These are phyloP conservation scores for Myxozyma mucilagina DNA, from an alignment of 805 yeast genomes.

Conservation along the genomic window DNA sequence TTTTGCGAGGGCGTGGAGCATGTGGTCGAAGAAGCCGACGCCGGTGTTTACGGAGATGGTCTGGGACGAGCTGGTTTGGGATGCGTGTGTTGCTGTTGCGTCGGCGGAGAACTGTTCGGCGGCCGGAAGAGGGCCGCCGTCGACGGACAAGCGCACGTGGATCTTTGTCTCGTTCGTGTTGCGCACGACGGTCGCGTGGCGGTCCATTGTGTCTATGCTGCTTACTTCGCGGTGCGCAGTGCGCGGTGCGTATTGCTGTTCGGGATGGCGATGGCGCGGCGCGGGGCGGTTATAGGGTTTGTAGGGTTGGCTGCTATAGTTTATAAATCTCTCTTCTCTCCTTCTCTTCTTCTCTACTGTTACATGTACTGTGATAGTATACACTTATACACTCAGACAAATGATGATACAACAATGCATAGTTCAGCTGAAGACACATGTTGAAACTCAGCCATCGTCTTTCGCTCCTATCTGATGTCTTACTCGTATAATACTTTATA, in stretches of 20 bases:
- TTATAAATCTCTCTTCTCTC: no score
- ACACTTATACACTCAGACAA: not conserved
- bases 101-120: slow-evolving; percentile 6
- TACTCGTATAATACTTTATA: not conserved
- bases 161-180: slow-evolving; percentile 92
- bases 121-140: slow-evolving; percentile 68
- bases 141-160: slow-evolving; percentile 77
- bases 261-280: no score
- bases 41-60: slow-evolving; percentile 83
- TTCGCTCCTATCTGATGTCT: slow-evolving; percentile 29
- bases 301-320: no score
- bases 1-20: slow-evolving; percentile 95
- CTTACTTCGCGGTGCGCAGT: no score
- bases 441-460: slow-evolving; percentile 26
- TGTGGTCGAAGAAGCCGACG: slow-evolving; percentile 92
- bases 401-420: slow-evolving; percentile 22
- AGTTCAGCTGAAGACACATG: slow-evolving; percentile 28
- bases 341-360: no score
- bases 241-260: no score
- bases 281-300: no score
- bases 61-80: slow-evolving; percentile 70
- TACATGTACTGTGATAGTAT: not conserved
- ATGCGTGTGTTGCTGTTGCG: slow-evolving; percentile 51
- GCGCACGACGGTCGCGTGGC: slow-evolving; percentile 55
- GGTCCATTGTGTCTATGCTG: no score